These are phyloP conservation scores for Singerocomus inundabilis DNA, from an alignment of 1,284 basidiomycete genomes.

Conservation along the genomic window DNA sequence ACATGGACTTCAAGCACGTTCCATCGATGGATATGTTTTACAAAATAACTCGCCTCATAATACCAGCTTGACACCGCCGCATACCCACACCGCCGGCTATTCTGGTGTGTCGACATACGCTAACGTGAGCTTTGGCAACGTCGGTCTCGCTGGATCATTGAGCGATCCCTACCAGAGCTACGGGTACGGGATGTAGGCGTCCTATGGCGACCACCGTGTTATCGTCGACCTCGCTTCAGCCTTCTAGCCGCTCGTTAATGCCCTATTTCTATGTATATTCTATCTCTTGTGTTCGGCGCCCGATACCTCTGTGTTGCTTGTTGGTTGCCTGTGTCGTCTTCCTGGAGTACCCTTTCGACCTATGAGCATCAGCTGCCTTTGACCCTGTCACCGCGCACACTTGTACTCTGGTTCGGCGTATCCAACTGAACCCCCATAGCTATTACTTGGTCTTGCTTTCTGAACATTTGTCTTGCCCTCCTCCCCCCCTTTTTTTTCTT, in stretches of 20 bases:
- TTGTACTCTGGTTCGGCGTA: conserved; percentile 71
- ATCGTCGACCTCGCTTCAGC: conserved; percentile 10
- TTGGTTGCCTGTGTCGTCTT: conserved; percentile 34
- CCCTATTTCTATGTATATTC: conserved; percentile 40
- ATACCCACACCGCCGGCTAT: conserved; percentile 54
- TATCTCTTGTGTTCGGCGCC: conserved; percentile 30
- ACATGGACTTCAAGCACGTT: conserved; percentile 61
- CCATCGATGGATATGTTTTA: conserved; percentile 76
- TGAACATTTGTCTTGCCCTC: conserved; percentile 41
- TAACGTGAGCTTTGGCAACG: conserved; percentile 56
- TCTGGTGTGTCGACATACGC: conserved; percentile 50
- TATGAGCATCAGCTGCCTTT: conserved; percentile 34
- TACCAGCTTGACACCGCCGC: conserved; percentile 54
- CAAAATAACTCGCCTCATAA: conserved; percentile 67
- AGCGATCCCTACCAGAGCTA: conserved; percentile 76
- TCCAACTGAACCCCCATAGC: conserved; percentile 39
- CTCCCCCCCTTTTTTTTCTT: conserved; percentile 14
- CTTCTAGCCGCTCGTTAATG: conserved; percentile 32
- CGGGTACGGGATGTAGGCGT: conserved; percentile 71
- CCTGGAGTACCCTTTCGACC: conserved; percentile 35
- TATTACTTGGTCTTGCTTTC: conserved; percentile 45
- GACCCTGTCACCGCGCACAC: conserved; percentile 54
- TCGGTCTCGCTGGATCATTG: conserved; percentile 51
- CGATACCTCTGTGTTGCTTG: conserved; percentile 36
- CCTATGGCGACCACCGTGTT: conserved; percentile 13